Conservation (phyloP, 352 stramenopile species). For the Phytophthora citricola region DNA sequence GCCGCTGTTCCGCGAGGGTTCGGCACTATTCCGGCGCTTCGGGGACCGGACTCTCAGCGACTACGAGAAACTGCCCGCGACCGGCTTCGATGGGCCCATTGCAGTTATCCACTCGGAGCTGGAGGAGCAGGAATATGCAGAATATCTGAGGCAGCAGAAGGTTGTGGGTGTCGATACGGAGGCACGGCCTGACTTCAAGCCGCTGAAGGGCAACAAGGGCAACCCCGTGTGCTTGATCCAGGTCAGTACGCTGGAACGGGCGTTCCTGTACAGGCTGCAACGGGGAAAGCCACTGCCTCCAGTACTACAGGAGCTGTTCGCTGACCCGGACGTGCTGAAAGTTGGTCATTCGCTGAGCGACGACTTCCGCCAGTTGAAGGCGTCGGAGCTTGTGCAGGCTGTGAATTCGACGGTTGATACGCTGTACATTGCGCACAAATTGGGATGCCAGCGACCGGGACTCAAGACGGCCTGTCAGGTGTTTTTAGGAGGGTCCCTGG, state of each 20-base stretch:
- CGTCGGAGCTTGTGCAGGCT: conserved; percentile 58
- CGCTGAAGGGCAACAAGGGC: conserved; percentile 48
- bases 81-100: conserved; percentile 61
- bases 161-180: conserved; percentile 82
- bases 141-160: conserved; percentile 63
- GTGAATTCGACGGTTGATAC: conserved; percentile 83
- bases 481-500: conserved; percentile 73
- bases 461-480: conserved; percentile 79
- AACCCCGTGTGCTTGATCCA: conserved; percentile 86
- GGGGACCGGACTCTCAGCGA: conserved; percentile 55
- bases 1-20: conserved; percentile 73
- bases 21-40: conserved; percentile 55
- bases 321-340: conserved; percentile 69
- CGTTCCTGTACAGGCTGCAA: conserved; percentile 77
- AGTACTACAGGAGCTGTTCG: conserved; percentile 64
- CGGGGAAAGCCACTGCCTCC: conserved; percentile 60
- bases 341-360: conserved; percentile 81
- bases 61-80: conserved; percentile 57
- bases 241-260: conserved; percentile 74
- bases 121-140: conserved; percentile 57
- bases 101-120: conserved; percentile 67
- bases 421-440: conserved; percentile 76
- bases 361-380: conserved; percentile 73
- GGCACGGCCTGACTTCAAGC: conserved; percentile 66
- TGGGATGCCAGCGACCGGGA: conserved; percentile 76